Evolutionary conservation across 805 yeast species (phyloP).

Genomic region (Kodamaea fukazawae): DNA sequence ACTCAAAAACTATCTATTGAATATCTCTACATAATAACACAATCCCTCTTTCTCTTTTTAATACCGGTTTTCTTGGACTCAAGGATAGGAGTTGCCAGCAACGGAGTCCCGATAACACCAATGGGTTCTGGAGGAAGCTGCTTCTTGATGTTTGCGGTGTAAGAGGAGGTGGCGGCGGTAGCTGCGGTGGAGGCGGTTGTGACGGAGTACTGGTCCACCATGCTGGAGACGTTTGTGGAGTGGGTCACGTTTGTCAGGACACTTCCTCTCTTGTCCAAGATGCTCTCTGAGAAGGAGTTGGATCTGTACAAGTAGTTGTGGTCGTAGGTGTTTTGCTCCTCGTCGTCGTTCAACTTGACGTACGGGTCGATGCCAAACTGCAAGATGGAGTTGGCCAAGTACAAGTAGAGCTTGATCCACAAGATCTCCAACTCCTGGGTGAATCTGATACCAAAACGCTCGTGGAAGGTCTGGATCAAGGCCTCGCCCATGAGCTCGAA

Average conservation of each 20-base stretch:
- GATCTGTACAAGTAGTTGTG: conserved; percentile 4
- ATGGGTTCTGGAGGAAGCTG: not conserved
- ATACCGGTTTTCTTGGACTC: conserved; percentile 13
- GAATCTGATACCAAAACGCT: conserved; percentile 54
- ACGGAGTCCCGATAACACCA: not conserved
- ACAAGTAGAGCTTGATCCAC: conserved; percentile 70
- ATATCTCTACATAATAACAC: conserved; percentile 22
- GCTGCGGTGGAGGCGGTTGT: conserved; percentile 5
- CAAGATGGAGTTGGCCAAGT: conserved; percentile 63
- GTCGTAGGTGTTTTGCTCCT: conserved; percentile 1
- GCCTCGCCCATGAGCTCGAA: conserved; percentile 76
- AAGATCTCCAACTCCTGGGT: conserved; percentile 61
- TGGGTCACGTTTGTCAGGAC: conserved; percentile 9
- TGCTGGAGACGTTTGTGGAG: conserved; percentile 2
- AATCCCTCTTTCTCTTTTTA: conserved; percentile 28
- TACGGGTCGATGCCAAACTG: conserved; percentile 59
- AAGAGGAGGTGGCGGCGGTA: too few relatives aligned
- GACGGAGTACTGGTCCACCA: conserved; percentile 3
- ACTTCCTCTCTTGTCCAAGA: conserved; percentile 10
- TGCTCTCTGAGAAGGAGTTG: conserved; percentile 2
- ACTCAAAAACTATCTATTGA: too few relatives aligned
- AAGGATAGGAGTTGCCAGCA: conserved; percentile 1
- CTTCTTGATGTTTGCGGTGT: conserved; percentile 2
- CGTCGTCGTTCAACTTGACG: conserved; percentile 16
- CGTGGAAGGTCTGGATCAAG: conserved; percentile 62